Conservation (phyloP, 371 early-diverging fungal species). For the Umbelopsis sp. region DNA sequence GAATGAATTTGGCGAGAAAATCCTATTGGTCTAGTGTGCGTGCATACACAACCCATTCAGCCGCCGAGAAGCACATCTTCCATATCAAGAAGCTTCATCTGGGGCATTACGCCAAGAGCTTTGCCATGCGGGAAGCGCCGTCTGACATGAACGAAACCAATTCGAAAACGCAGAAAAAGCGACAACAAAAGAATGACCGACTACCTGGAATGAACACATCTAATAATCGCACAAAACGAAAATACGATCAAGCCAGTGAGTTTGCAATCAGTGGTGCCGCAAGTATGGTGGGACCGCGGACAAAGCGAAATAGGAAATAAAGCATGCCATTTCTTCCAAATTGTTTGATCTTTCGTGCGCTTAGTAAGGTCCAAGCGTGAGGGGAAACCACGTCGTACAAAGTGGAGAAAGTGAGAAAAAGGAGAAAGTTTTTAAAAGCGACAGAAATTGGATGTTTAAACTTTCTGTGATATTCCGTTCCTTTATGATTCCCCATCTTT, state of each 20-base stretch:
- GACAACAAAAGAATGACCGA: conserved; percentile 50
- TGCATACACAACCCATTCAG: conserved; percentile 91
- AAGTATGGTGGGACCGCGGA: conserved; percentile 37
- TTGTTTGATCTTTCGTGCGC: neutral
- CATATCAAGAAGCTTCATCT: conserved; percentile 92
- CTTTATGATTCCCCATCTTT: too few species aligned
- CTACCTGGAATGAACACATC: conserved; percentile 39
- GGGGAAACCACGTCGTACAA: neutral
- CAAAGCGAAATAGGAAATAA: conserved; percentile 40
- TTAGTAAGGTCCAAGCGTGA: conserved; percentile 2
- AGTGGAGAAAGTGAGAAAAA: neutral
- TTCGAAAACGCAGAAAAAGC: conserved; percentile 48
- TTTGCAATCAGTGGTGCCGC: conserved; percentile 43
- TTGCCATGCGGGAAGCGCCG: conserved; percentile 90
- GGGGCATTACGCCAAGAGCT: conserved; percentile 96
- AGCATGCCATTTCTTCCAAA: neutral
- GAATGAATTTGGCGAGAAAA: conserved; percentile 63
- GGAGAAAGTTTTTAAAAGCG: neutral
- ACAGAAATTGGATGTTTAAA: neutral
- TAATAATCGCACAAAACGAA: conserved; percentile 35
- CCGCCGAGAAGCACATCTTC: conserved; percentile 85
- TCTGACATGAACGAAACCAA: conserved; percentile 54
- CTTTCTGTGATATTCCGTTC: neutral
- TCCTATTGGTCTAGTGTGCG: conserved; percentile 90
- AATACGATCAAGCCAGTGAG: conserved; percentile 47